phyloP scores from a whole-genome alignment of 495 filamentous ascomycete genomes.

The Rusavskia elegans region DNA sequence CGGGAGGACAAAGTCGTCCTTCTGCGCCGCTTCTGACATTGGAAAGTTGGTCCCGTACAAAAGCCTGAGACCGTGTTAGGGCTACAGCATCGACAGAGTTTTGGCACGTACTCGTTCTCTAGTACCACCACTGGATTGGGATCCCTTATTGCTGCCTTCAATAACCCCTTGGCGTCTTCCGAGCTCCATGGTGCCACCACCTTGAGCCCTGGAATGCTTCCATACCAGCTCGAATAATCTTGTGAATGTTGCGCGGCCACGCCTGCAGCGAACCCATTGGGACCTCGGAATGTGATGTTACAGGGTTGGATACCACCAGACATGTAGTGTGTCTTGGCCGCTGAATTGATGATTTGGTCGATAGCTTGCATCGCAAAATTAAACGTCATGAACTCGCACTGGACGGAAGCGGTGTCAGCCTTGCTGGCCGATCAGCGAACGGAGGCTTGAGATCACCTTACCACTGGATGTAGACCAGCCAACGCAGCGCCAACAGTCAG shows the following conservation, averaged over 20 bases:
- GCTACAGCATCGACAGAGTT: not conserved
- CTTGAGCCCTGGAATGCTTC: conserved; percentile 92
- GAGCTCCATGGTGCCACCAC: conserved; percentile 90
- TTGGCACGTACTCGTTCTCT: conserved; percentile 67
- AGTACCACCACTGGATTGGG: conserved; percentile 91
- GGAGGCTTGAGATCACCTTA: conserved; percentile 30
- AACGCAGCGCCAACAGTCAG: conserved; percentile 87
- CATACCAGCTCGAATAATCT: conserved; percentile 97
- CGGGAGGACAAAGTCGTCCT: conserved; percentile 86
- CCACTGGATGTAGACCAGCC: conserved; percentile 83
- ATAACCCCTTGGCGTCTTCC: conserved; percentile 92
- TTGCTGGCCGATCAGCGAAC: not conserved
- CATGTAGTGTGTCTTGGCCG: conserved; percentile 99
- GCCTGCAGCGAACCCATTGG: conserved; percentile 93
- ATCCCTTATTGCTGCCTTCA: conserved; percentile 96
- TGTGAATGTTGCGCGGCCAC: conserved; percentile 97
- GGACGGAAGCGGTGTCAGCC: conserved; percentile 1
- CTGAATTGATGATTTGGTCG: conserved; percentile 98
- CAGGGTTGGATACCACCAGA: conserved; percentile 98
- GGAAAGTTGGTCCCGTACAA: conserved; percentile 88
- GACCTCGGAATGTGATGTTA: conserved; percentile 97
- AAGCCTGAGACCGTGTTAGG: conserved; percentile 34
- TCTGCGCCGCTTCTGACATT: conserved; percentile 90
- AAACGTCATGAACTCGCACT: conserved; percentile 99
- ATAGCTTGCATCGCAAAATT: conserved; percentile 99